Conservation (phyloP, 805 yeast species). For the Candida easanensis region DNA sequence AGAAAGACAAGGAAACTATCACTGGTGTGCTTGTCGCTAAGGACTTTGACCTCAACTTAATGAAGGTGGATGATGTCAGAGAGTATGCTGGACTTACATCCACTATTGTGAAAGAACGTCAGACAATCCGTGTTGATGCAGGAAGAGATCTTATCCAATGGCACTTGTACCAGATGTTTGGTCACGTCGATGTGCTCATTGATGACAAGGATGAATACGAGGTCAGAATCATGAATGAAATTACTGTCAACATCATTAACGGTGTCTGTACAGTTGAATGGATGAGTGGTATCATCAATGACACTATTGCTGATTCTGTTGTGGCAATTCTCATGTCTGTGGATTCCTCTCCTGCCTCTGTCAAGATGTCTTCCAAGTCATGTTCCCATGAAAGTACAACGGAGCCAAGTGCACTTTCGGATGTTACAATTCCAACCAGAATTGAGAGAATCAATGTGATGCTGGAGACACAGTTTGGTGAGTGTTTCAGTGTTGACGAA, state of each 20-base stretch:
- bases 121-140: conserved; percentile 74
- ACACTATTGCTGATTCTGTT: conserved; percentile 91
- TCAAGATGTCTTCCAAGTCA: conserved; percentile 69
- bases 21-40: conserved; percentile 89
- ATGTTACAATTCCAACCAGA: conserved; percentile 37
- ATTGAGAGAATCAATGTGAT: conserved; percentile 57
- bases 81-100: conserved; percentile 87
- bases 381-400: conserved; percentile 42
- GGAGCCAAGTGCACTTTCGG: conserved; percentile 26
- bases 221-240: conserved; percentile 61
- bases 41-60: conserved; percentile 81
- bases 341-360: conserved; percentile 93
- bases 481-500: conserved; percentile 47
- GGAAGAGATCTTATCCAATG: conserved; percentile 76
- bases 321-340: conserved; percentile 88
- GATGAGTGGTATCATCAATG: conserved; percentile 86
- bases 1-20: conserved; percentile 44
- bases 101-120: conserved; percentile 79
- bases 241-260: conserved; percentile 47
- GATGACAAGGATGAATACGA: conserved; percentile 52
- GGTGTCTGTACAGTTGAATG: conserved; percentile 73
- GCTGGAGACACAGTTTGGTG: conserved; percentile 86
- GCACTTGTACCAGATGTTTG: conserved; percentile 96
- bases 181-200: conserved; percentile 61
- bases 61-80: conserved; percentile 82